A percentile compares a stretch with the other conserved stretches of the same genome.
Conservation (phyloP, 2,329 filamentous ascomycete species). For the Sarocladiaceae sp. region DNA sequence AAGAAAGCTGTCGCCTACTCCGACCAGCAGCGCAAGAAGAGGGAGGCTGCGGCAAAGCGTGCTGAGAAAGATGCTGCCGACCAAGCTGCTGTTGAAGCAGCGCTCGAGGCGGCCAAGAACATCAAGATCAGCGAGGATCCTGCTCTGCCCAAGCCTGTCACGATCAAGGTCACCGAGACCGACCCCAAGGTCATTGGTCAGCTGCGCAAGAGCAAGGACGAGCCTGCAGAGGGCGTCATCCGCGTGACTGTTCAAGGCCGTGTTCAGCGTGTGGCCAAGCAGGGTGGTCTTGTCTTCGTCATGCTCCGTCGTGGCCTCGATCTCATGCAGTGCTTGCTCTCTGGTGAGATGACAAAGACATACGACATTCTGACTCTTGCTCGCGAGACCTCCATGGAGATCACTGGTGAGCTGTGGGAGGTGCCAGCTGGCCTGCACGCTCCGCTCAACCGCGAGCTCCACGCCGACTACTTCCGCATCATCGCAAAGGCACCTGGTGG, state of each 20-base stretch:
- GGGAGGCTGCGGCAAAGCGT: slow-evolving; percentile 73
- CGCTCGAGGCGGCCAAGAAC: slow-evolving; percentile 56
- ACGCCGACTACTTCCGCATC: slow-evolving; percentile 83
- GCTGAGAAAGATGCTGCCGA: slow-evolving; percentile 65
- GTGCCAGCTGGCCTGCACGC: slow-evolving; percentile 74
- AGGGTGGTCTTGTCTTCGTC: slow-evolving; percentile 81
- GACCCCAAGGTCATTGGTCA: slow-evolving; percentile 22
- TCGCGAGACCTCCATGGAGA: slow-evolving; percentile 77
- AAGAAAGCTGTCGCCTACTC: slow-evolving; percentile 54
- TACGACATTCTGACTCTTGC: slow-evolving; percentile 84
- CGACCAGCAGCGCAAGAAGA: slow-evolving; percentile 29
- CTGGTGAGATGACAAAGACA: slow-evolving; percentile 78
- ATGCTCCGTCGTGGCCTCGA: slow-evolving; percentile 72
- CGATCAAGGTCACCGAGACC: slow-evolving; percentile 60
- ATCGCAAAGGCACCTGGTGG: slow-evolving; percentile 75
- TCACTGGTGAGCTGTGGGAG: slow-evolving; percentile 77
- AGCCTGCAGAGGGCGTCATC: slow-evolving; percentile 46
- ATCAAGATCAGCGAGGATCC: slow-evolving; percentile 38
- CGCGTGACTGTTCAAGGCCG: slow-evolving; percentile 76
- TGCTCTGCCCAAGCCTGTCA: slow-evolving; percentile 65
- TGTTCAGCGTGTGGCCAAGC: slow-evolving; percentile 72
- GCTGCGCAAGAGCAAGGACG: slow-evolving; percentile 48
- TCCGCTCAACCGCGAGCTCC: slow-evolving; percentile 78
- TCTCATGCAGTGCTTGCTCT: slow-evolving; percentile 75
- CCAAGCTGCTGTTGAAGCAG: slow-evolving; percentile 57